phyloP scores from a whole-genome alignment of 805 yeast genomes.

The Candida saitoana region DNA sequence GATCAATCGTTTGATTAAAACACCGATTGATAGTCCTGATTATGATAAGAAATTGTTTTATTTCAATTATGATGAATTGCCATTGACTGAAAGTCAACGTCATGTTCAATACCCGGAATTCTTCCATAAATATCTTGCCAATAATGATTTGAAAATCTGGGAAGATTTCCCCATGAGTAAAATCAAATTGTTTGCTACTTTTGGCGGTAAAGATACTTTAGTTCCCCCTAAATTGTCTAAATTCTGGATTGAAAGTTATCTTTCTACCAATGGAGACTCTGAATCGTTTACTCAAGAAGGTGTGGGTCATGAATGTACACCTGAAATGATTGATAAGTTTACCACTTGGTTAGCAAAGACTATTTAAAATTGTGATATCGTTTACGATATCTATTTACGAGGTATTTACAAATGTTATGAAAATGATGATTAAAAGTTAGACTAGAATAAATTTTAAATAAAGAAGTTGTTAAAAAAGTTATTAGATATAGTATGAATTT shows the following conservation, averaged over 20 bases:
- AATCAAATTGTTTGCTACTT: slow-evolving; percentile 33
- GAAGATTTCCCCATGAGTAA: slow-evolving; percentile 29
- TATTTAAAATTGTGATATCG: too few species aligned
- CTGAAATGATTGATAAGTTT: slow-evolving; percentile 30
- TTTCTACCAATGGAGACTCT: slow-evolving; percentile 20
- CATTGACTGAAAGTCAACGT: slow-evolving; percentile 23
- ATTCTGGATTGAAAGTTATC: slow-evolving; percentile 29
- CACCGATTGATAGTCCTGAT: slow-evolving; percentile 12
- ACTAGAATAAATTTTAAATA: too few species aligned
- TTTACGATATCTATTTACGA: too few species aligned
- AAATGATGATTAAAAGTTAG: too few species aligned
- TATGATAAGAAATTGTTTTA: slow-evolving; percentile 30
- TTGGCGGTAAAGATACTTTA: slow-evolving; percentile 31
- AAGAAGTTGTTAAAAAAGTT: too few species aligned
- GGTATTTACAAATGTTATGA: too few species aligned
- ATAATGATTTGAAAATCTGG: slow-evolving; percentile 27
- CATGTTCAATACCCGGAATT: slow-evolving; percentile 26
- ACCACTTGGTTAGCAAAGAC: slow-evolving; percentile 26
- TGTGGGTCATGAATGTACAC: slow-evolving; percentile 31
- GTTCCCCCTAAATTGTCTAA: slow-evolving; percentile 33
- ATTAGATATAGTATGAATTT: too few species aligned
- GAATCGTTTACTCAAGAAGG: slow-evolving; percentile 27
- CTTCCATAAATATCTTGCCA: slow-evolving; percentile 26
- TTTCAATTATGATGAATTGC: slow-evolving; percentile 30
- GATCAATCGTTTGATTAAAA: slow-evolving; percentile 33